Percentiles rank a stretch among this genome's conserved stretches.
phyloP scores from a whole-genome alignment of 495 filamentous ascomycete species.

The Endocarpon pusillum region DNA sequence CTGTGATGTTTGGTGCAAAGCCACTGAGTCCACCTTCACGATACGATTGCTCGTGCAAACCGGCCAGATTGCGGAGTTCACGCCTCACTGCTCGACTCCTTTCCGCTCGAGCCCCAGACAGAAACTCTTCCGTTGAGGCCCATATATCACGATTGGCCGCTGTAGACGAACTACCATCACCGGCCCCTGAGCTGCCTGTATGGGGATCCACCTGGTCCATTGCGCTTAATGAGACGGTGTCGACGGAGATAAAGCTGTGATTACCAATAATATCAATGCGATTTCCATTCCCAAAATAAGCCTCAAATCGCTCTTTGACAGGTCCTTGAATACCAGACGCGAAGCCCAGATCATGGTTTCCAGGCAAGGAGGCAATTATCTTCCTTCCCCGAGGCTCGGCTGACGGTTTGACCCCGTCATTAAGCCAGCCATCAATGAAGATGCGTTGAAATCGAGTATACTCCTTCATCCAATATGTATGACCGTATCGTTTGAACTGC shows the following conservation, averaged over 20 bases:
- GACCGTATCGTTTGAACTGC: conserved; percentile 57
- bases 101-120: conserved; percentile 38
- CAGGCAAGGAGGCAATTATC: conserved; percentile 68
- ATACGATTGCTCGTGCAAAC: conserved; percentile 26
- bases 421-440: conserved; percentile 49
- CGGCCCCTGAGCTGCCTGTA: conserved; percentile 25
- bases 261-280: conserved; percentile 81
- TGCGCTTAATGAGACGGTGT: conserved; percentile 73
- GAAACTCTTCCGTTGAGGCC: conserved; percentile 57
- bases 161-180: conserved; percentile 14
- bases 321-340: conserved; percentile 63
- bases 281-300: conserved; percentile 81
- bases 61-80: conserved; percentile 22
- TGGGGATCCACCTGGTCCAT: conserved; percentile 33
- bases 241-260: conserved; percentile 86
- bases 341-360: conserved; percentile 96
- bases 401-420: conserved; percentile 21
- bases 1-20: no score
- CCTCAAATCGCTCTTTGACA: conserved; percentile 65
- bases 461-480: conserved; percentile 68
- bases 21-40: not conserved
- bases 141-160: conserved; percentile 45
- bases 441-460: conserved; percentile 64
- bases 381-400: conserved; percentile 32
- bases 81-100: conserved; percentile 26